Evolutionary conservation across 1,284 basidiomycete genomes (phyloP).

Genomic region (Sporisorium scitamineum): DNA sequence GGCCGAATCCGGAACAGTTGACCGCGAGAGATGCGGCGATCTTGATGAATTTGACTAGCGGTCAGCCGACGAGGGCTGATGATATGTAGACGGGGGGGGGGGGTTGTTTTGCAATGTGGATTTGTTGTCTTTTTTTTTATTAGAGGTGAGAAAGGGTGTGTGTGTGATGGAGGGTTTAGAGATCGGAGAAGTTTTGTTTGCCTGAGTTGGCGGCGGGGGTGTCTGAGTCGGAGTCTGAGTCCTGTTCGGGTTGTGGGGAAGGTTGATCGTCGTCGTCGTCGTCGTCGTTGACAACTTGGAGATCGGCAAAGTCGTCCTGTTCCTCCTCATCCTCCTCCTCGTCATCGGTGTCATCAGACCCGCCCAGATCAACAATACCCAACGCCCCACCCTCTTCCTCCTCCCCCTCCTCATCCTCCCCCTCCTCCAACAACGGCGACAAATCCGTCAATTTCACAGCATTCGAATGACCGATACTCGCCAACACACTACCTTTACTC

Average conservation of each 20-base stretch:
- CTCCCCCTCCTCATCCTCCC: conserved; percentile 39
- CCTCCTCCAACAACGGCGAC: conserved; percentile 73
- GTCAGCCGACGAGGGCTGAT: conserved; percentile 28
- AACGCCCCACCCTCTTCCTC: conserved; percentile 27
- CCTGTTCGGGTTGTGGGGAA: background rate
- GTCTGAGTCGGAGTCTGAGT: background rate
- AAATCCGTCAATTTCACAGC: conserved; percentile 86
- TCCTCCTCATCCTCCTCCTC: conserved; percentile 29
- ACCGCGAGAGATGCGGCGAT: conserved; percentile 74
- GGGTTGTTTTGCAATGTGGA: background rate
- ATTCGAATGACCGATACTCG: conserved; percentile 93
- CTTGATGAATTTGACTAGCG: conserved; percentile 61
- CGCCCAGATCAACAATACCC: conserved; percentile 20
- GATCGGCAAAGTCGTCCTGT: conserved; percentile 5
- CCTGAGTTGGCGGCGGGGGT: background rate
- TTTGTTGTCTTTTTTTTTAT: background rate
- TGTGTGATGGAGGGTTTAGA: conserved; percentile 7
- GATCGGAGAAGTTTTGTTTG: conserved; percentile 34
- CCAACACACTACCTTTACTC: conserved; percentile 81
- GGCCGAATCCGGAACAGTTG: conserved; percentile 89
- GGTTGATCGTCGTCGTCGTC: background rate
- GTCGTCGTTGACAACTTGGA: conserved; percentile 2
- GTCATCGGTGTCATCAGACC: conserved; percentile 12
- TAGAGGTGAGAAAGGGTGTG: background rate
- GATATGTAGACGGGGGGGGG: conserved; percentile 2